Percentiles rank a stretch among this genome's conserved stretches.
Evolutionary conservation across 139 green algal genomes (phyloP).

Genomic region (Auxenochlorella protothecoides): DNA sequence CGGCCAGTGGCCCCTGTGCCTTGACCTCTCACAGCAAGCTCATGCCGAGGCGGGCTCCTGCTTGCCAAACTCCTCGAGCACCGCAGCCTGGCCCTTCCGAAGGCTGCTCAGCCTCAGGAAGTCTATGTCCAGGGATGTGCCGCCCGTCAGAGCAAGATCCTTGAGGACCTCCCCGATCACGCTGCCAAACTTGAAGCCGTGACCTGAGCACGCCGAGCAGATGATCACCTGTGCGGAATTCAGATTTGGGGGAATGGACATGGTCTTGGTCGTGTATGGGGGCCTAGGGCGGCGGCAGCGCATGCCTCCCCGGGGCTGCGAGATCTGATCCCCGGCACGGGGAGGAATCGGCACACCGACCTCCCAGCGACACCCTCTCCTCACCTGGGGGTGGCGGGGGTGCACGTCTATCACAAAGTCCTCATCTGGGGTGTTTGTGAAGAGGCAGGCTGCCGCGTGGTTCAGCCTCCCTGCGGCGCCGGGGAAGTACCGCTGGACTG

Average conservation of each 20-base stretch:
- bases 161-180: slow-evolving; percentile 34
- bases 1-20: no score
- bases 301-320: no score
- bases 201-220: slow-evolving; percentile 56
- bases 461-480: slow-evolving; percentile 27
- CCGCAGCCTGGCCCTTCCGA: no score
- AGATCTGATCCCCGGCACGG: no score
- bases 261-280: background rate
- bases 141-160: slow-evolving; percentile 35
- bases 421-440: slow-evolving; percentile 64
- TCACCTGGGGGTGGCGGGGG: slow-evolving; percentile 50
- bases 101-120: slow-evolving; percentile 2
- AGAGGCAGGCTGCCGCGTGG: slow-evolving; percentile 49
- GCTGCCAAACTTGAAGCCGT: slow-evolving; percentile 74
- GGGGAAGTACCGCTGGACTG: slow-evolving; percentile 34
- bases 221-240: slow-evolving; percentile 50
- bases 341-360: no score
- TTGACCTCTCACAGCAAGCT: no score
- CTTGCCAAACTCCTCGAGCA: no score
- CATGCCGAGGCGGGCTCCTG: no score
- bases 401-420: slow-evolving; percentile 74
- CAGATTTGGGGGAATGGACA: background rate
- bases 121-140: slow-evolving; percentile 27
- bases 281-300: no score
- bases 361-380: background rate